Percentiles rank a stretch among this genome's conserved stretches.
Conservation (phyloP, 345 rosid genomes). For the Aquilaria sinensis region DNA sequence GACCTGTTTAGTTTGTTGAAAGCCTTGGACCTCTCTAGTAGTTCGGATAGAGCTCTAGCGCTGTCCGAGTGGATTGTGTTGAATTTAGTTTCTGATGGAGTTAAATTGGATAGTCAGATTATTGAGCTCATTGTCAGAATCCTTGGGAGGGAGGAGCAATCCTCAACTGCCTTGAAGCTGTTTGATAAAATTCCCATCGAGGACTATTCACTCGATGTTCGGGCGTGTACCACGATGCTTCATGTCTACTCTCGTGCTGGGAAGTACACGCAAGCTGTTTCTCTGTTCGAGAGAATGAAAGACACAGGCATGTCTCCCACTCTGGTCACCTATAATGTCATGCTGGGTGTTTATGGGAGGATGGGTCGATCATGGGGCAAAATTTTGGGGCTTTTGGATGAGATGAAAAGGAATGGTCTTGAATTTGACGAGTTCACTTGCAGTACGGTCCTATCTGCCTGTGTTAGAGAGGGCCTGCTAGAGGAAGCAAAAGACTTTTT, state of each 20-base stretch:
- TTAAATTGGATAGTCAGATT: conserved; percentile 44
- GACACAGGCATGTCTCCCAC: conserved; percentile 65
- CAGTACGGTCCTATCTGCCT: conserved; percentile 86
- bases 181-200: conserved; percentile 59
- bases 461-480: conserved; percentile 77
- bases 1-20: conserved; percentile 63
- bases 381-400: conserved; percentile 56
- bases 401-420: conserved; percentile 56
- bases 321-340: conserved; percentile 82
- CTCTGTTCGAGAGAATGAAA: conserved; percentile 61
- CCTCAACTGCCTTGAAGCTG: conserved; percentile 58
- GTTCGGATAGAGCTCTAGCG: conserved; percentile 64
- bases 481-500: conserved; percentile 73
- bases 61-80: conserved; percentile 64
- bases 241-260: conserved; percentile 59
- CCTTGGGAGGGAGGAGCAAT: conserved; percentile 76
- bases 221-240: conserved; percentile 72
- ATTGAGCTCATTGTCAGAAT: conserved; percentile 59
- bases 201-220: conserved; percentile 54
- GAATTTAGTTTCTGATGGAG: conserved; percentile 20
- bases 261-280: conserved; percentile 50
- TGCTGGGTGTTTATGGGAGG: conserved; percentile 84
- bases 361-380: conserved; percentile 82
- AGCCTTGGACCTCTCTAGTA: conserved; percentile 55
- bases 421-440: conserved; percentile 80